Evolutionary conservation across 2,329 filamentous ascomycete genomes (phyloP).

Genomic region (Metarhizium guizhouense): DNA sequence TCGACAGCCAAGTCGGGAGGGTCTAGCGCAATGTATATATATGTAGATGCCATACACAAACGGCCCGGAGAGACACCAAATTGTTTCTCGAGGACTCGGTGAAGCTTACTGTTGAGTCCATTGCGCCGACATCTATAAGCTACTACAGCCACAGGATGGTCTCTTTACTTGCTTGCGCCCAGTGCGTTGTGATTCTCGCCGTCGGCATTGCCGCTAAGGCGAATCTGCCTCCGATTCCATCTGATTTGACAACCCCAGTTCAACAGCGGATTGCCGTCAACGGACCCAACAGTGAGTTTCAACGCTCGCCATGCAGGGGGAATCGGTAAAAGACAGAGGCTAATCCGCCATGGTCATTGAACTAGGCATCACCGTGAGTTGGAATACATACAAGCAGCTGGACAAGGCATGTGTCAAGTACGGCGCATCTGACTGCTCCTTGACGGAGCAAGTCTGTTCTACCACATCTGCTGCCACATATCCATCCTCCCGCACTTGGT

Average conservation of each 20-base stretch:
- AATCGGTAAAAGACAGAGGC: neutral
- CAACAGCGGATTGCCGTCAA: slow-evolving; percentile 45
- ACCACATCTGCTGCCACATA: slow-evolving; percentile 36
- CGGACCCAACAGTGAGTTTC: slow-evolving; percentile 34
- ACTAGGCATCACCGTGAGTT: slow-evolving; percentile 42
- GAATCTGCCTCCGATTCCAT: slow-evolving; percentile 36
- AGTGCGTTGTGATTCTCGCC: slow-evolving; percentile 2
- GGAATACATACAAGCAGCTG: slow-evolving; percentile 46
- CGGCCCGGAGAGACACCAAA: too few relatives aligned
- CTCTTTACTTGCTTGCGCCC: neutral
- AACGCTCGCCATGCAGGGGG: neutral
- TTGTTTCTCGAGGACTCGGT: too few relatives aligned
- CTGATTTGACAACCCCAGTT: slow-evolving; percentile 41
- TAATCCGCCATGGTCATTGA: neutral
- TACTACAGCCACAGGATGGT: neutral
- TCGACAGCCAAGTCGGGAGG: too few relatives aligned
- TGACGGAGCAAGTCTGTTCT: slow-evolving; percentile 35
- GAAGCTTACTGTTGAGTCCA: too few relatives aligned
- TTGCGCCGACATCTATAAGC: too few relatives aligned
- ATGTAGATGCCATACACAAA: too few relatives aligned
- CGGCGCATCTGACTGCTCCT: slow-evolving; percentile 30
- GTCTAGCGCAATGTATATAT: too few relatives aligned
- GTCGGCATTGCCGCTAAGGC: slow-evolving; percentile 2
- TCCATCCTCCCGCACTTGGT: slow-evolving; percentile 43
- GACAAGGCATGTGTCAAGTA: slow-evolving; percentile 40